Evolutionary conservation across 2,329 filamentous ascomycete species (phyloP), one percentile per base, ranked within the genome.

Genomic region (Calonectria hawksworthii): DNA sequence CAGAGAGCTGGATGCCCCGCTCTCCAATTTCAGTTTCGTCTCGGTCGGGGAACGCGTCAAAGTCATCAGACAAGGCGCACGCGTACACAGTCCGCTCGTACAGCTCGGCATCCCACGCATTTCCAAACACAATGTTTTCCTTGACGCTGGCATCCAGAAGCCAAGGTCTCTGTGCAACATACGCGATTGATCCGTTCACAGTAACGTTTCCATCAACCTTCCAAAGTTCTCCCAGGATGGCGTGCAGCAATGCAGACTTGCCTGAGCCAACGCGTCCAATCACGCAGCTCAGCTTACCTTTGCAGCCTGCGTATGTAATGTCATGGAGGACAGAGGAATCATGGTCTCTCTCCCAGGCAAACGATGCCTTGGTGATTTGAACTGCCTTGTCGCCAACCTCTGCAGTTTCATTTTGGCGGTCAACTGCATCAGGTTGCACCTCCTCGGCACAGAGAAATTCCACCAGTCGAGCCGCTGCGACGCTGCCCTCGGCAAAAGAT

Each of bases 91-190:
- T 47, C n/a, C n/a, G 23, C 8, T 61, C 68, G 14, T 70, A 70
- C 28, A 64, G 30, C 13, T 64, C 30, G 3, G 38, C 26, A 32
- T 70, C 54, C 36, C 34, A 70, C 7, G 23, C 28, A 14, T 30
- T 63, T 36, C 30, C 54, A 38, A 70, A 70, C 9, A 70, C 23
- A 10, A 70, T 52, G n/a, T 70, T 70, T 4, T 70, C 54, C 41
- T 50, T 65, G n/a, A 69, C 67, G 21, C 50, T 61, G 13, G 67
- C 67, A 23, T 69, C 51, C 21, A 69, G 51, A 36, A 69, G 34
- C 67, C 67, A 69, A 11, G 67, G 67, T 23, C 21, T 41, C 32
- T 69, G 67, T 8, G 67, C 34, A 44, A 61, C 67, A 47, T 69
- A 69, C 16, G 67, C 67, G 21, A 69, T 38, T 4, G 67, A 69